Conservation (phyloP, 31 red algal genomes). For the Asparagopsis taxiformis region DNA sequence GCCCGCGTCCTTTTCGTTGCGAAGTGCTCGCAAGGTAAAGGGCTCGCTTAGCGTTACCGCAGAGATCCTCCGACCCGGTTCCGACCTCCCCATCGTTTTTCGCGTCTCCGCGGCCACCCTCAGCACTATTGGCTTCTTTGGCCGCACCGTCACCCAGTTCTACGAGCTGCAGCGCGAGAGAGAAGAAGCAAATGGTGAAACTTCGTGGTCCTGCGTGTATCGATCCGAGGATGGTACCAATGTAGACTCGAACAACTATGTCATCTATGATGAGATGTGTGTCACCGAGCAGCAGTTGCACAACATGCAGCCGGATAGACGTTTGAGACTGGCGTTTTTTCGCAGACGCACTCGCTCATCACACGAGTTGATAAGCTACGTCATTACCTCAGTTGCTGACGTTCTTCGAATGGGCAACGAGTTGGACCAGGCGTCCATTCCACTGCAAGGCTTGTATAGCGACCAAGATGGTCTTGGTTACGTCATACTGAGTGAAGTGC, state of each 20-base stretch:
- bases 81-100: constrained; percentile 23
- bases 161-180: constrained; percentile 68
- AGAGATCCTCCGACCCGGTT: constrained; percentile 7
- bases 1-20: constrained; percentile 21
- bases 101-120: constrained; percentile 43
- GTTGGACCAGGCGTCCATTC: constrained; percentile 5
- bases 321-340: constrained; percentile 52
- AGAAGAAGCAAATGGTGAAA: neutral
- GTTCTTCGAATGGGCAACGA: neutral
- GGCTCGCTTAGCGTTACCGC: constrained; percentile 36
- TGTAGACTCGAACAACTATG: constrained; percentile 50
- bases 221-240: constrained; percentile 54
- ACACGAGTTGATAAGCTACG: constrained; percentile 64
- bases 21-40: constrained; percentile 28
- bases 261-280: constrained; percentile 43
- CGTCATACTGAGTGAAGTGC: constrained; percentile 6
- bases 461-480: constrained; percentile 62
- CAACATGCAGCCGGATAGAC: constrained; percentile 38
- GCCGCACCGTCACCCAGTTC: constrained; percentile 48
- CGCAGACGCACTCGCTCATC: constrained; percentile 19
- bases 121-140: constrained; percentile 12
- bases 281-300: constrained; percentile 35
- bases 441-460: constrained; percentile 39
- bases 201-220: constrained; percentile 57
- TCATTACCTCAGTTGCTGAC: constrained; percentile 23